phyloP scores from a whole-genome alignment of 2,329 filamentous ascomycete genomes.

The Xylaria sp. region DNA sequence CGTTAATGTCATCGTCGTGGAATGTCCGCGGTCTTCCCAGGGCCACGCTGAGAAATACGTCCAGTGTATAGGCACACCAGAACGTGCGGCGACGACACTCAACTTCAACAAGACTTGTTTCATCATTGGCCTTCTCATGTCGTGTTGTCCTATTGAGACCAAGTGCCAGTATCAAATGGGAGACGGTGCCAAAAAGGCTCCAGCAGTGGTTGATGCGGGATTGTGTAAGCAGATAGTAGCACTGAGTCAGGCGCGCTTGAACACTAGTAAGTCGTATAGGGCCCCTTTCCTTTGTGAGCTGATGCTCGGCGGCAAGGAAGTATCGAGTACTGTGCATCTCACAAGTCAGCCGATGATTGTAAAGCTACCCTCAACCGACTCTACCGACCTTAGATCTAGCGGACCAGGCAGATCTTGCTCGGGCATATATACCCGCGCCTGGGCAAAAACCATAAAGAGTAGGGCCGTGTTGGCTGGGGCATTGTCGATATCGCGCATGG shows the following conservation, averaged over 20 bases:
- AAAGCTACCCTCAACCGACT: not conserved
- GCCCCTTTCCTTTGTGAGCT: slow-evolving; percentile 45
- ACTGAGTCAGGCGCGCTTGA: slow-evolving; percentile 53
- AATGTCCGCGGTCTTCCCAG: slow-evolving; percentile 27
- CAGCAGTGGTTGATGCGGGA: slow-evolving; percentile 61
- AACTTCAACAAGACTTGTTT: slow-evolving; percentile 50
- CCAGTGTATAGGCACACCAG: slow-evolving; percentile 28
- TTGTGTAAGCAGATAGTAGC: slow-evolving; percentile 57
- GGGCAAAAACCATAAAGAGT: slow-evolving; percentile 60
- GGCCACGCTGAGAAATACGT: slow-evolving; percentile 16
- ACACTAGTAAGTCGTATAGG: slow-evolving; percentile 47
- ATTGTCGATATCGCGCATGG: slow-evolving; percentile 54
- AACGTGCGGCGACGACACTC: slow-evolving; percentile 56
- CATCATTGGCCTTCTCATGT: slow-evolving; percentile 37
- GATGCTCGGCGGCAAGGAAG: slow-evolving; percentile 43
- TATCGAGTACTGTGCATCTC: slow-evolving; percentile 15
- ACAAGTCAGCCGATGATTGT: not conserved
- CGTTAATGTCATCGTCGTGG: slow-evolving; percentile 29
- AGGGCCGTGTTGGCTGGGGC: slow-evolving; percentile 53
- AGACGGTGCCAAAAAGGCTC: slow-evolving; percentile 58
- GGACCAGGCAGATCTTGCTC: slow-evolving; percentile 48
- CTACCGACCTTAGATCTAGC: slow-evolving; percentile 23
- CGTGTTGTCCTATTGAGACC: slow-evolving; percentile 54
- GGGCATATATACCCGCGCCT: slow-evolving; percentile 58
- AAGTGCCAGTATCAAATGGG: slow-evolving; percentile 54